Percentiles rank a stretch among this genome's conserved stretches.
Evolutionary conservation across 23 red algal species (phyloP).

Genomic region (Gracilariopsis chorda): DNA sequence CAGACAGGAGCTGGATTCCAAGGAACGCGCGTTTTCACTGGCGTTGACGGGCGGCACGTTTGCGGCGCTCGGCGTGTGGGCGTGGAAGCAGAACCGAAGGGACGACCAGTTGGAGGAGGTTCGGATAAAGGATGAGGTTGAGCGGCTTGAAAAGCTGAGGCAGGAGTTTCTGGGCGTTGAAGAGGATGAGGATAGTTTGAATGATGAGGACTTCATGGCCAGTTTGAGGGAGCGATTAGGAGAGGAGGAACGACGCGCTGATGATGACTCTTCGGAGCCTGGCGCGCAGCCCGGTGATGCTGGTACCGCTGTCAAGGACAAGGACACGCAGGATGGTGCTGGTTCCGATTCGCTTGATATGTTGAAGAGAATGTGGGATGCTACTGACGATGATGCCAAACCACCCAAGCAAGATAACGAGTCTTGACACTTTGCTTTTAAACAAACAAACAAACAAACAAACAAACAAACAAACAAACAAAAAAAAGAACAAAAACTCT

Average conservation of each 20-base stretch:
- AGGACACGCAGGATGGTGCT: not conserved
- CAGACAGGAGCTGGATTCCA: constrained; percentile 45
- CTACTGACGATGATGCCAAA: constrained; percentile 20
- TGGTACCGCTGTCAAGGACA: not conserved
- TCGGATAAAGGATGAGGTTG: constrained; percentile 61
- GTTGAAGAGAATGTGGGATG: constrained; percentile 62
- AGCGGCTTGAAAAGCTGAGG: constrained; percentile 52
- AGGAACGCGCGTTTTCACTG: constrained; percentile 34
- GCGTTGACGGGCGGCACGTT: constrained; percentile 46
- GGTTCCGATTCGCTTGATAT: constrained; percentile 40
- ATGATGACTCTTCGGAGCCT: not conserved
- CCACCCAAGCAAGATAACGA: not conserved
- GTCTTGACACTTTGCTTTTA: not conserved
- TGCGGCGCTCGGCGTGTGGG: constrained; percentile 44
- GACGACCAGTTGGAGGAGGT: constrained; percentile 60
- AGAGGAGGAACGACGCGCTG: constrained; percentile 22
- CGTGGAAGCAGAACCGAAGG: constrained; percentile 33
- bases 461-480: no score
- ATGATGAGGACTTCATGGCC: constrained; percentile 70
- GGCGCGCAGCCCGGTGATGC: not conserved
- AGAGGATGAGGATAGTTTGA: constrained; percentile 55
- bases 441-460: no score
- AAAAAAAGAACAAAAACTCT: no score
- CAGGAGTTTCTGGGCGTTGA: constrained; percentile 62
- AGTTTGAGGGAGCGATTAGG: constrained; percentile 46